Conservation (phyloP, 805 yeast species). For the Phaffomyces thermotolerans region DNA sequence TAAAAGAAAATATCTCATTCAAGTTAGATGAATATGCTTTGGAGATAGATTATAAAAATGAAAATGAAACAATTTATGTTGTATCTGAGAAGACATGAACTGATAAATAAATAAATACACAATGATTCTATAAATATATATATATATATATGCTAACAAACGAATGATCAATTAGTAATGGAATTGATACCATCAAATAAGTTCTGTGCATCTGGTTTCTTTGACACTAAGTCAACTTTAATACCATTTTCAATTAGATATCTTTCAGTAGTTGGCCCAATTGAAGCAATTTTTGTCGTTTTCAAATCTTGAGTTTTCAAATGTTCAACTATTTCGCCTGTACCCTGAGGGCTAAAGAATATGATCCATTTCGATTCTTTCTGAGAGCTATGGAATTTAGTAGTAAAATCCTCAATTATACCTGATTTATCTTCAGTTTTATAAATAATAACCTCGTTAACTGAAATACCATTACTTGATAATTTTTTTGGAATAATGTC, state of each 20-base stretch:
- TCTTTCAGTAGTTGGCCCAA: slow-evolving; percentile 86
- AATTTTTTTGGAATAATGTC: slow-evolving; percentile 72
- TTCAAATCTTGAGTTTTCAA: slow-evolving; percentile 16
- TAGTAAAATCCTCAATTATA: slow-evolving; percentile 33
- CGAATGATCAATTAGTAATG: neutral
- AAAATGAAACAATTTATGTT: slow-evolving; percentile 60
- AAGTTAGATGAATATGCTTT: slow-evolving; percentile 31
- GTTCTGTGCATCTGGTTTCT: slow-evolving; percentile 62
- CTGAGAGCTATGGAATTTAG: slow-evolving; percentile 2
- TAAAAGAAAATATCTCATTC: slow-evolving; percentile 22
- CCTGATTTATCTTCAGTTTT: slow-evolving; percentile 49
- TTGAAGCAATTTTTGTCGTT: slow-evolving; percentile 54
- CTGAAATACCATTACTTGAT: slow-evolving; percentile 31
- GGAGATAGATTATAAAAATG: slow-evolving; percentile 63
- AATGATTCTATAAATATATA: too few relatives aligned
- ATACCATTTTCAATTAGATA: slow-evolving; percentile 49
- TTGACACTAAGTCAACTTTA: slow-evolving; percentile 55
- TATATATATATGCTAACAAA: too few relatives aligned
- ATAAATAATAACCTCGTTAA: slow-evolving; percentile 62
- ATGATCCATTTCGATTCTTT: slow-evolving; percentile 55
- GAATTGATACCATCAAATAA: slow-evolving; percentile 32
- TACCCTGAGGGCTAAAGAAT: slow-evolving; percentile 89
- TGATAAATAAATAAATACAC: neutral
- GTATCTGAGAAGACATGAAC: slow-evolving; percentile 43
- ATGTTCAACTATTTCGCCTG: slow-evolving; percentile 50